Base-by-base conservation (phyloP, 257 asterid species). In the Nemophila menziesii region DNA sequence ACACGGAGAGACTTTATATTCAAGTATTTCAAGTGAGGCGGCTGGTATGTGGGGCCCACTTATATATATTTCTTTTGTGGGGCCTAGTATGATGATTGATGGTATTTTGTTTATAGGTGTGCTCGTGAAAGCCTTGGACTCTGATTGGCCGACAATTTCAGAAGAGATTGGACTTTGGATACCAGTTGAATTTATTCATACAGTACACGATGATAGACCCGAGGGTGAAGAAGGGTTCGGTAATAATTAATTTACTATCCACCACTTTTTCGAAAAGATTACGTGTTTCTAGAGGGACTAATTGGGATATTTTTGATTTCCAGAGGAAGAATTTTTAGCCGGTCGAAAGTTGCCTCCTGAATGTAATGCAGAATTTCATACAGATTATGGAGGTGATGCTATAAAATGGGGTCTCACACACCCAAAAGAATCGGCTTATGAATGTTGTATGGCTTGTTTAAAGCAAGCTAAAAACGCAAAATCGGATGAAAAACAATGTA, bases 391-490 rank as follows among this genome's bases (percentile, higher is more conserved):
- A 54, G 98, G 98, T 39, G 73, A 37, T 43, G 98, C 96, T 33
- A 79, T 90, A 12, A 70, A 69, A 58, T 89, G 98, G 98, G 98
- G 95, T 44, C 93, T 80, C 46, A 78, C 95, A 16, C 81, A 89
- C 78, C 98, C 42, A 33, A 81, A 79, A 69, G 93, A 78, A 54
- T 70, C 95, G n/a, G 93, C 98, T 11, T 89, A 84, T 8, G 98
- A 89, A 11, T 89, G 98, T 58, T 89, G 95, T 38, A 78, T 76
- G 94, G 78, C 95, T 12, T 90, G 98, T 65, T 47, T 90, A 51
- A 64, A 84, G 46, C 94, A 81, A 16, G 90, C 96, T 20, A 81
- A 61, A 62, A 78, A 49, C 14, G 86, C 98, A 2, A 71, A 47
- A 49, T 72, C 87, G 0, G 75, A 66, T 13, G 62, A 63, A 42